A percentile compares a stretch with the other conserved stretches of the same genome.
Conservation (phyloP, 2,329 filamentous ascomycete genomes). For the Botrytis aclada region DNA sequence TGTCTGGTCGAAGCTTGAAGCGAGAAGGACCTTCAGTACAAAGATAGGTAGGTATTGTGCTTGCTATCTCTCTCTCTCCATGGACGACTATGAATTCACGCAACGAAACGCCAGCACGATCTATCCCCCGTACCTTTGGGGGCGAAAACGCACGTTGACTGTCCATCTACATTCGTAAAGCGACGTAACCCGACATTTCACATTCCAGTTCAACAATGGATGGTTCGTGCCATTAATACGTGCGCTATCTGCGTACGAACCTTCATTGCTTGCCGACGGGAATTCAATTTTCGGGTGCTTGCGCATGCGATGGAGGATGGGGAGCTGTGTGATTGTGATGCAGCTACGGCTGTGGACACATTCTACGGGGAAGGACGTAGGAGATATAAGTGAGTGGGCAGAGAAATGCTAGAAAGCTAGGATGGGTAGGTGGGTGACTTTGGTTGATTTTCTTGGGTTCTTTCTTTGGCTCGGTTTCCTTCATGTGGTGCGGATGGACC, state of each 20-base stretch:
- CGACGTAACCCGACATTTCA: no score
- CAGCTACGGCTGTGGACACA: not conserved
- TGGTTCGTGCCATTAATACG: not conserved
- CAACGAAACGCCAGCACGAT: not conserved
- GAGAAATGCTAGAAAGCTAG: not conserved
- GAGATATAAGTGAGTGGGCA: not conserved
- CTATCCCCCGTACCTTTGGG: not conserved
- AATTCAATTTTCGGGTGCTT: not conserved
- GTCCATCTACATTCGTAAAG: not conserved
- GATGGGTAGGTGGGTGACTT: not conserved
- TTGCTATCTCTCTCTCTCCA: accelerated
- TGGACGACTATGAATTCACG: not conserved
- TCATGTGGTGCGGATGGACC: not conserved
- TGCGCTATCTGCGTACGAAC: not conserved
- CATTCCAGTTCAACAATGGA: not conserved
- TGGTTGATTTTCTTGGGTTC: not conserved
- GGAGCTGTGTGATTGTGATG: no score
- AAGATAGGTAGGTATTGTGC: no score
- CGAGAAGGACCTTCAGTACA: not conserved
- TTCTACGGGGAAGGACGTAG: not conserved
- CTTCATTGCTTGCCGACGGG: not conserved
- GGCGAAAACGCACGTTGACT: not conserved
- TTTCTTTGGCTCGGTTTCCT: not conserved
- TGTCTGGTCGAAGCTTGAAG: not conserved
- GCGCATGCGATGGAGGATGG: not conserved